Evolutionary conservation across 78 protist species (phyloP), one percentile per base, ranked within the genome.

Genomic region (Mantamonas sphyraenae): DNA sequence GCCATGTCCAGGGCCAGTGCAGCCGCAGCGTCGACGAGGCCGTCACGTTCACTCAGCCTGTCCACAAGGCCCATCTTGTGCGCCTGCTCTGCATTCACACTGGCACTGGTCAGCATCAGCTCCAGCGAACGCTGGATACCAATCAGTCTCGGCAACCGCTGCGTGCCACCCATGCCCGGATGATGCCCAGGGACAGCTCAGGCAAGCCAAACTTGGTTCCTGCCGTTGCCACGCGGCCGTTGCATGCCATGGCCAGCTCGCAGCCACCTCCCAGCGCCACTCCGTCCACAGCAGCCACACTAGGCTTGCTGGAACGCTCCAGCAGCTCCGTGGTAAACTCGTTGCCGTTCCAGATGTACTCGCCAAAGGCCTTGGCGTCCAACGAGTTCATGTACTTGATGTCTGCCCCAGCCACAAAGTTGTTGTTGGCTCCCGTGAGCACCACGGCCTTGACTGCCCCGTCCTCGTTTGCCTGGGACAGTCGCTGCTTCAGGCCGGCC

Each of bases 111-210:
- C 47, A 38, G 38, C 67, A 72, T 72, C 43, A 40, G 10, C 16
- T 58, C 57, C 8, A 70, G 26, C 5, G 78, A 79, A 8, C 2
- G 2, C 20, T 59, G 57, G 22, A 63, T 72, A 1, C 85, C 85
- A 19, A 74, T 35, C 30, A 68, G 62, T 30, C 85, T 69, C 26
- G 85, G 85, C 3, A 80, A 55, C 9, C 85, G 39, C 34, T 80
- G 85, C 35, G 85, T 80, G 34, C 85, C 85, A 4, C 85, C 85
- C 4, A 64, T 28, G 16, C 85, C 85, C 10, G 85, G 85, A 80
- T 77, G 20, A 80, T 14, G 5, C 85, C 85, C 28, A 80, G 65
- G 31, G 66, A 74, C 28, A 80, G 5, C 31, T 80, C 85, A 16
- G 80, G 81, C 31, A 80, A 75, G 30, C 77, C 51, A 26, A 37